A percentile compares a stretch with the other conserved stretches of the same genome.
Conservation (phyloP, 2,329 filamentous ascomycete species). For the Zarea fungicola region DNA sequence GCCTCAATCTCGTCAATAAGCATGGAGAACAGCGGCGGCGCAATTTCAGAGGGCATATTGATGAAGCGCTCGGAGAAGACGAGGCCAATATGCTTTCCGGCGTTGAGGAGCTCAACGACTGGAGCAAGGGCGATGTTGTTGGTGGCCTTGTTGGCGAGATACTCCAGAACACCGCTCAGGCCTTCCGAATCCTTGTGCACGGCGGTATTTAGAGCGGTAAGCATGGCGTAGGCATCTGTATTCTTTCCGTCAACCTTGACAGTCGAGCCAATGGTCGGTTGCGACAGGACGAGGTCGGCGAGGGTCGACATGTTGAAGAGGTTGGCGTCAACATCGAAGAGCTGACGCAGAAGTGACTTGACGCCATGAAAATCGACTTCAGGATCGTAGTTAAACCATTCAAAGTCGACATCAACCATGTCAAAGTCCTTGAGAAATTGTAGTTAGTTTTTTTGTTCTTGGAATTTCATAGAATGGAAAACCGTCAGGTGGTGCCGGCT, state of each 20-base stretch:
- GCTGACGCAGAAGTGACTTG: slow-evolving; percentile 82
- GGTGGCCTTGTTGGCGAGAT: slow-evolving; percentile 57
- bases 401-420: slow-evolving; percentile 92
- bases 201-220: slow-evolving; percentile 79
- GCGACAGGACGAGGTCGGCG: slow-evolving; percentile 78
- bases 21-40: slow-evolving; percentile 93
- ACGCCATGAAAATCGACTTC: slow-evolving; percentile 92
- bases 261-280: slow-evolving; percentile 84
- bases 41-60: slow-evolving; percentile 92
- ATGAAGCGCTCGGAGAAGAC: slow-evolving; percentile 90
- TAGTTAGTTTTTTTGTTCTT: no score
- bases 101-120: slow-evolving; percentile 51
- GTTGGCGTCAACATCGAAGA: slow-evolving; percentile 82
- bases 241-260: slow-evolving; percentile 97
- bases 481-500: slow-evolving; percentile 13
- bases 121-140: slow-evolving; percentile 50
- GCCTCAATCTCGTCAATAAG: slow-evolving; percentile 84
- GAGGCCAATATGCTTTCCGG: slow-evolving; percentile 64
- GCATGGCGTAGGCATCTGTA: slow-evolving; percentile 85
- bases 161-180: slow-evolving; percentile 64
- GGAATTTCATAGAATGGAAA: not conserved
- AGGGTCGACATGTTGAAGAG: slow-evolving; percentile 85
- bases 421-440: slow-evolving; percentile 64
- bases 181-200: slow-evolving; percentile 72
- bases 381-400: slow-evolving; percentile 94